A percentile compares a stretch with the other conserved stretches of the same genome.
Evolutionary conservation across 176 grass and related monocot species (phyloP).

Genomic region (Poa annua): DNA sequence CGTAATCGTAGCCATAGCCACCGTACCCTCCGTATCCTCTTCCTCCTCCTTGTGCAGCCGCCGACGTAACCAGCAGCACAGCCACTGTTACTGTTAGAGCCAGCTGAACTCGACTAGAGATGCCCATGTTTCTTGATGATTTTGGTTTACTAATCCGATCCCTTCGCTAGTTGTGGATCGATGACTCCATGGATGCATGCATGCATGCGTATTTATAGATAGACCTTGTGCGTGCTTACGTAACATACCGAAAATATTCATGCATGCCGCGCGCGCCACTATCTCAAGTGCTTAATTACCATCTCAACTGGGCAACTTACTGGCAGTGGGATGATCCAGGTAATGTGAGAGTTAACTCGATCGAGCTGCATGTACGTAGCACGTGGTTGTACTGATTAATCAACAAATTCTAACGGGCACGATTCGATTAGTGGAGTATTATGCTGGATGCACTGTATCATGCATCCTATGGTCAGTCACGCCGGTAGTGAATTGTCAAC

Average conservation of each 20-base stretch:
- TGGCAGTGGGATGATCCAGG: neutral
- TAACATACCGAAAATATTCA: neutral
- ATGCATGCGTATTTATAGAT: neutral
- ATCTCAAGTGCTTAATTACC: neutral
- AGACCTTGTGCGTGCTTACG: neutral
- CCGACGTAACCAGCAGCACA: neutral
- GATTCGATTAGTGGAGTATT: neutral
- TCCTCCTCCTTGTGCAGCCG: neutral
- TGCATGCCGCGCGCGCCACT: too few species aligned
- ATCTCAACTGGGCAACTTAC: neutral
- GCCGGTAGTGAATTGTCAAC: neutral
- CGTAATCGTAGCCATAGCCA: neutral
- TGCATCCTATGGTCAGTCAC: neutral
- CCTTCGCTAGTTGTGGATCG: neutral
- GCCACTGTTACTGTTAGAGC: neutral
- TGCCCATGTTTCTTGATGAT: neutral
- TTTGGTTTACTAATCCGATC: too few species aligned
- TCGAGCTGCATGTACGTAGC: neutral
- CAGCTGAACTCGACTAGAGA: neutral
- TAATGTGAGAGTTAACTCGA: neutral
- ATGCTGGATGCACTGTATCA: neutral
- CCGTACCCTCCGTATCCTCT: neutral
- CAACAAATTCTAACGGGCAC: neutral
- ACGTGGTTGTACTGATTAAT: neutral
- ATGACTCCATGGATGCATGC: neutral